Base-by-base conservation (phyloP, 202 grass and related monocot genomes). In the Zoysia matrella region DNA sequence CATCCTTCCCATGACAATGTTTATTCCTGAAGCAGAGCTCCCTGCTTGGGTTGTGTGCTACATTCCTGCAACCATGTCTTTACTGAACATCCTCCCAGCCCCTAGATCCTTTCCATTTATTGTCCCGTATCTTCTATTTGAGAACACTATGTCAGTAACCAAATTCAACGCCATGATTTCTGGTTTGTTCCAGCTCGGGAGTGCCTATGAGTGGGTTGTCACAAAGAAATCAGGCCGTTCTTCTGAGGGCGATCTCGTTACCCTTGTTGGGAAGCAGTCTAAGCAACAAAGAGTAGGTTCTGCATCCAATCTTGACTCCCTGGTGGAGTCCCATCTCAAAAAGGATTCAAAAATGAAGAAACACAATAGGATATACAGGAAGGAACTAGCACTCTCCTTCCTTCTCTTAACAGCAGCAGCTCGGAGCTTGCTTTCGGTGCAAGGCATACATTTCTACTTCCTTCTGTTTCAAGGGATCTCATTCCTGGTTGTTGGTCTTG, bases 121-220 rank as follows among this genome's bases (percentile, higher is more conserved):
- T 4, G 86, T 96, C 1, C 93, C 93, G 1, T 92, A 92, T 60
- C 93, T 96, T 61, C 79, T 96, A 13, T 96, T 96, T 43, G 90
- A 92, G 83, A 96, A 96, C 74, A 96, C 90, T 60, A 96, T 92
- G 93, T 92, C 93, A 6, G 93, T 96, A 12, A 96, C 93, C n/a
- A 96, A 96, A 53, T 36, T 36, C 30, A 36, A 36, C 30, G 30
- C 30, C 30, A 36, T 36, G 30, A 36, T 36, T 36, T 36, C 30
- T 36, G 30, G 30, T 36, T 36, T 36, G 30, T 36, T 36, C 30
- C 30, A 36, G 30, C 30, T 36, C 30, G 30, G 30, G 30, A 36
- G 30, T 36, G 30, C 30, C 30, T 36, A 36, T 36, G 30, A 36
- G 30, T 36, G 30, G 30, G 30, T 36, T 36, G 30, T 36, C 30